phyloP scores from a whole-genome alignment of 306 rosid species.

The Acacia crassicarpa region DNA sequence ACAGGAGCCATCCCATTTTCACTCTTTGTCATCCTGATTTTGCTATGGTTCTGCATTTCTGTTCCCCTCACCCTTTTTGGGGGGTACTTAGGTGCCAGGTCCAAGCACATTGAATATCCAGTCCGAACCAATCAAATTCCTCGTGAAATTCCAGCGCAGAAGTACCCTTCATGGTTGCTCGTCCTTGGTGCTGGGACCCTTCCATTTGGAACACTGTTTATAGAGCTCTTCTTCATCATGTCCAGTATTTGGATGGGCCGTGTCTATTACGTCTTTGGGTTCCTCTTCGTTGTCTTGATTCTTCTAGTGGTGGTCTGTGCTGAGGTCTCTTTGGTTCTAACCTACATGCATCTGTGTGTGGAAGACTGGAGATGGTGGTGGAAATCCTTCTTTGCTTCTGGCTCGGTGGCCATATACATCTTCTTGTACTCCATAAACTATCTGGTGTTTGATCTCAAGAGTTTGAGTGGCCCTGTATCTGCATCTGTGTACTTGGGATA shows the following conservation, averaged over 20 bases:
- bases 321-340: not conserved
- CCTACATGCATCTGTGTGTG: slow-evolving; percentile 2
- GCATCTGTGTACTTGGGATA: not conserved
- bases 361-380: slow-evolving; percentile 5
- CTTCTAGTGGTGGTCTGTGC: not conserved
- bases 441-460: slow-evolving; percentile 2
- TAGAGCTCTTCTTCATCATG: not conserved
- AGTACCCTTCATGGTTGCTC: not conserved
- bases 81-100: not conserved
- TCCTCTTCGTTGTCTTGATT: not conserved
- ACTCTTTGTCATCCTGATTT: slow-evolving; percentile 55
- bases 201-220: not conserved
- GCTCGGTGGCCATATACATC: not conserved
- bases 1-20: slow-evolving; percentile 84
- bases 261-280: not conserved
- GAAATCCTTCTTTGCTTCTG: slow-evolving; percentile 4
- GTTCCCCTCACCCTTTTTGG: not conserved
- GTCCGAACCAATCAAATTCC: slow-evolving; percentile 8
- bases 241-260: not conserved
- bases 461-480: not conserved
- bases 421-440: not conserved
- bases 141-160: not conserved
- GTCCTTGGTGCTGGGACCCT: not conserved
- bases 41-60: slow-evolving; percentile 38
- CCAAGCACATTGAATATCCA: not conserved